Evolutionary conservation across 2,329 filamentous ascomycete genomes (phyloP).

Genomic region (Corynespora cassiicola): DNA sequence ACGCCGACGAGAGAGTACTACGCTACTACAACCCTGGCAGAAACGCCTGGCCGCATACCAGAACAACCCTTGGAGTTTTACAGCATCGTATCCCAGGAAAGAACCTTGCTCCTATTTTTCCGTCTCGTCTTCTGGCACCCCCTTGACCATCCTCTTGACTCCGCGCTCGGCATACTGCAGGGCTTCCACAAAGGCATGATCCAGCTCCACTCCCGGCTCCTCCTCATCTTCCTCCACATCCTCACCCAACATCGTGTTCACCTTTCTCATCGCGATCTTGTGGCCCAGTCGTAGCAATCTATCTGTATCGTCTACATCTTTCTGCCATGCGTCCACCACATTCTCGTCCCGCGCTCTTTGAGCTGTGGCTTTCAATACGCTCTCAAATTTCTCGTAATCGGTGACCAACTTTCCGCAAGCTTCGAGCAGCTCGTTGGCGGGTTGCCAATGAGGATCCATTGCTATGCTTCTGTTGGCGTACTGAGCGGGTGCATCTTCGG

Average conservation of each 20-base stretch:
- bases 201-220: constrained; percentile 10
- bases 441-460: constrained; percentile 1
- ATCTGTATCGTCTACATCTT: constrained; percentile 29
- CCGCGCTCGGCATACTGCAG: constrained; percentile 38
- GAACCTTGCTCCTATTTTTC: no score
- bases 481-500: constrained; percentile 13
- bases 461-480: constrained; percentile 18
- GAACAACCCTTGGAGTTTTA: no score
- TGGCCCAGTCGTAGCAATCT: constrained; percentile 31
- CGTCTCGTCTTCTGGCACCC: constrained; percentile 25
- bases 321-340: constrained; percentile 27
- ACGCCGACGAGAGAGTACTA: no score
- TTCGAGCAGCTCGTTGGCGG: constrained; percentile 16
- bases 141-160: constrained; percentile 40
- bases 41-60: no score
- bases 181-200: constrained; percentile 28
- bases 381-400: constrained; percentile 33
- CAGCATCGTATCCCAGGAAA: no score
- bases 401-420: constrained; percentile 24
- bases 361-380: constrained; percentile 19
- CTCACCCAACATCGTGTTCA: constrained; percentile 34
- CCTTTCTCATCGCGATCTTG: constrained; percentile 32
- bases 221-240: constrained; percentile 9
- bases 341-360: no score
- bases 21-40: no score